Conservation (phyloP, 2,329 filamentous ascomycete species). For the Fusarium sp. region DNA sequence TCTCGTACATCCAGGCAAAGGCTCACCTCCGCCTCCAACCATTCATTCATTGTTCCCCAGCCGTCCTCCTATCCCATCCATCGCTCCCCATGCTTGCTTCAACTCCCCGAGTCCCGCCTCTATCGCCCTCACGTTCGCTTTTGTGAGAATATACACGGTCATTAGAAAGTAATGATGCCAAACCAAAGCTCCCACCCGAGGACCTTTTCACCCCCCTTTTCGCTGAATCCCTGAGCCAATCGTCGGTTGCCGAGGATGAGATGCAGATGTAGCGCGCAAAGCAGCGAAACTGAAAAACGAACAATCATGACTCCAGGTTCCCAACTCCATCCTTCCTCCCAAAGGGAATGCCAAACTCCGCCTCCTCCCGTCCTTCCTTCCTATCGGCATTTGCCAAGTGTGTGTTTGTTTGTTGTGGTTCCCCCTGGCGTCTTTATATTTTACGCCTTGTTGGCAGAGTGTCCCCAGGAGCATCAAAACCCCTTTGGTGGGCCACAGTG, state of each 20-base stretch:
- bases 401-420: conserved; percentile 3
- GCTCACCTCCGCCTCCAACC: conserved; percentile 21
- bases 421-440: not conserved
- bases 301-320: conserved; percentile 49
- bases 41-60: conserved; percentile 17
- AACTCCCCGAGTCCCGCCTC: conserved; percentile 38
- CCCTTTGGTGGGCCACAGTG: not conserved
- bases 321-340: conserved; percentile 47
- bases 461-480: not conserved
- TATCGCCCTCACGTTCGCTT: conserved; percentile 42
- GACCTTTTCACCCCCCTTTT: conserved; percentile 40
- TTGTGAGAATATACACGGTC: conserved; percentile 47
- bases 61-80: conserved; percentile 33
- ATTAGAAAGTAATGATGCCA: conserved; percentile 48
- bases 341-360: conserved; percentile 47
- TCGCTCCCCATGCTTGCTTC: conserved; percentile 30
- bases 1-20: conserved; percentile 22
- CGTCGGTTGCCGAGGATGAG: conserved; percentile 44
- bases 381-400: conserved; percentile 9
- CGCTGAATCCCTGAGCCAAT: conserved; percentile 44
- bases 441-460: conserved; percentile 11
- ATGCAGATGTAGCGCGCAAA: conserved; percentile 49
- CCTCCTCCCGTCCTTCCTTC: conserved; percentile 33
- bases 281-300: conserved; percentile 47
- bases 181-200: conserved; percentile 46